These are phyloP conservation scores for Tuber calosporum DNA, from an alignment of 495 filamentous ascomycete species.

Conservation along the genomic window DNA sequence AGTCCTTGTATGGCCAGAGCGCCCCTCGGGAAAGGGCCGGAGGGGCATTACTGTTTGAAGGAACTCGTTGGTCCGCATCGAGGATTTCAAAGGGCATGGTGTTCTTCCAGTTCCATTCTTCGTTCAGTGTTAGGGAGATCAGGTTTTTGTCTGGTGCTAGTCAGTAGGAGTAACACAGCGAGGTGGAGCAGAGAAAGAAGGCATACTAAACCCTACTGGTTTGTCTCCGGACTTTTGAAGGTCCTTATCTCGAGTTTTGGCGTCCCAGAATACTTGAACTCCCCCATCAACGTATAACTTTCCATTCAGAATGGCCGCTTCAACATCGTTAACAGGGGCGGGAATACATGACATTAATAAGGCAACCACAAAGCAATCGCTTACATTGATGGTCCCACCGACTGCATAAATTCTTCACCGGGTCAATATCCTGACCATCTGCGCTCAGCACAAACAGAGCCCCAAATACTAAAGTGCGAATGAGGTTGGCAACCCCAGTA, in stretches of 20 bases:
- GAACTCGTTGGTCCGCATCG: slow-evolving; percentile 3
- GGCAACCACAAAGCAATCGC: slow-evolving; percentile 3
- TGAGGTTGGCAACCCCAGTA: neutral
- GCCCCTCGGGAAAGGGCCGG: slow-evolving; percentile 22
- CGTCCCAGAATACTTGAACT: slow-evolving; percentile 14
- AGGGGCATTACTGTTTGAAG: neutral
- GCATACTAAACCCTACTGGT: slow-evolving; percentile 25
- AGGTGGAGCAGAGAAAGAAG: neutral
- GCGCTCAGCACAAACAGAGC: neutral
- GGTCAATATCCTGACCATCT: slow-evolving; percentile 12
- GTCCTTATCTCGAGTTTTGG: slow-evolving; percentile 3
- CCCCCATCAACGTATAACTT: slow-evolving; percentile 31
- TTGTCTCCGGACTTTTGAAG: slow-evolving; percentile 15
- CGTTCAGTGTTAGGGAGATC: slow-evolving; percentile 22
- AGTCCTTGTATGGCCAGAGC: slow-evolving; percentile 22
- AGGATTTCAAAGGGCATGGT: slow-evolving; percentile 4
- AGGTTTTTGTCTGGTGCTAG: slow-evolving; percentile 19
- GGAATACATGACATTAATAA: neutral
- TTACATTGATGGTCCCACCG: slow-evolving; percentile 30
- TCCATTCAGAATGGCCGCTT: slow-evolving; percentile 20
- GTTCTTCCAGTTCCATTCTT: slow-evolving; percentile 20
- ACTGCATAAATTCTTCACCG: slow-evolving; percentile 31
- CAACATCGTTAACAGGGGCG: slow-evolving; percentile 14
- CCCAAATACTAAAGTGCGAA: neutral
- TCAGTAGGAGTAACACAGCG: neutral